These are phyloP conservation scores for Lachancea fermentati DNA, from an alignment of 805 yeast species.

Conservation along the genomic window DNA sequence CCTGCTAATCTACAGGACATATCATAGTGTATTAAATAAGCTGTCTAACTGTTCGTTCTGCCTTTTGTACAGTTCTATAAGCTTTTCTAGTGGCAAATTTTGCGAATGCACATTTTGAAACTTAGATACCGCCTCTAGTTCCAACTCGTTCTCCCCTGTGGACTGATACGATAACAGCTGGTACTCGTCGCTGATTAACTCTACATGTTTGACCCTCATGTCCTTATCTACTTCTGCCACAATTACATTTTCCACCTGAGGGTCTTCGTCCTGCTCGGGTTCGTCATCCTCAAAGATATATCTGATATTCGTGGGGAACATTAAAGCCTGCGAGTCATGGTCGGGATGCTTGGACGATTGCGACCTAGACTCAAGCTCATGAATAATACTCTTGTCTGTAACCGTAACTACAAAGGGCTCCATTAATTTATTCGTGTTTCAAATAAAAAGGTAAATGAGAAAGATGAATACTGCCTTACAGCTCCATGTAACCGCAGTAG, in stretches of 20 bases:
- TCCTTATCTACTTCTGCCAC: conserved; percentile 20
- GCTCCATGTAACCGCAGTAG: no score
- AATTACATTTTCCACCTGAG: conserved; percentile 24
- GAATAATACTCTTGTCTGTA: conserved; percentile 20
- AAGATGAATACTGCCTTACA: neutral
- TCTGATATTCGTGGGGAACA: conserved; percentile 27
- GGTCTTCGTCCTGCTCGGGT: conserved; percentile 10
- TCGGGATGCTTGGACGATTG: conserved; percentile 4
- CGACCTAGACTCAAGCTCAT: conserved; percentile 7
- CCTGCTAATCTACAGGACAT: conserved; percentile 64
- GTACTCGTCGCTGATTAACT: conserved; percentile 26
- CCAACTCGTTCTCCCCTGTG: conserved; percentile 13
- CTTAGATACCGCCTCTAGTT: conserved; percentile 25
- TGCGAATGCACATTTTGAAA: conserved; percentile 17
- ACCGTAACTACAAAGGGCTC: conserved; percentile 19
- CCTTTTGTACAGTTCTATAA: conserved; percentile 3
- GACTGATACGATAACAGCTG: conserved; percentile 20
- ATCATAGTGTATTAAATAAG: conserved; percentile 8
- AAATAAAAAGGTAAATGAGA: neutral
- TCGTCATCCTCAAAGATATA: conserved; percentile 31
- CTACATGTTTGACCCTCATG: conserved; percentile 17
- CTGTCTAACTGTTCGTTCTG: conserved; percentile 7
- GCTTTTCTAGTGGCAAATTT: conserved; percentile 3
- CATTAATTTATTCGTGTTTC: no score
- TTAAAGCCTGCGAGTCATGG: conserved; percentile 6